Conservation (phyloP, 352 stramenopile species). For the Sclerospora graminicola region DNA sequence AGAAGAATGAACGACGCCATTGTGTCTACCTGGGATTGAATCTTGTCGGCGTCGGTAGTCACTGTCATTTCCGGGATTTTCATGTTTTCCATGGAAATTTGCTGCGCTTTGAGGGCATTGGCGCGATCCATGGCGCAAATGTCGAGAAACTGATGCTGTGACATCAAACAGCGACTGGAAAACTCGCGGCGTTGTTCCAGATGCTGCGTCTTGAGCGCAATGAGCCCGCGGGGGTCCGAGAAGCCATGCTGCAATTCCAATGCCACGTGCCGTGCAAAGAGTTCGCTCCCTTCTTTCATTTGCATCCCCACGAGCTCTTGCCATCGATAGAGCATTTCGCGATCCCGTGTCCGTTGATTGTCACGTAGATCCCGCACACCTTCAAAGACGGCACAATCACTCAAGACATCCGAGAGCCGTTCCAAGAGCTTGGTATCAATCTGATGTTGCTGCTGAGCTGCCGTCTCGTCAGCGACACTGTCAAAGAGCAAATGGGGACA, state of each 20-base stretch:
- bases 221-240: constrained; percentile 34
- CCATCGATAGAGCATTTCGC: constrained; percentile 67
- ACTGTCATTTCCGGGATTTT: constrained; percentile 65
- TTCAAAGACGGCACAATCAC: constrained; percentile 58
- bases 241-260: constrained; percentile 36
- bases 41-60: constrained; percentile 29
- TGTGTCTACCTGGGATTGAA: constrained; percentile 40
- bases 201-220: constrained; percentile 52
- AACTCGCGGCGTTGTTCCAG: constrained; percentile 60
- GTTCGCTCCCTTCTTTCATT: constrained; percentile 71
- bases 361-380: constrained; percentile 46
- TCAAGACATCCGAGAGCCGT: constrained; percentile 42
- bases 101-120: constrained; percentile 50
- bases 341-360: constrained; percentile 51
- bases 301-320: constrained; percentile 72
- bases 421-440: constrained; percentile 49
- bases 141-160: constrained; percentile 70
- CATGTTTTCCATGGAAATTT: constrained; percentile 60
- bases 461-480: constrained; percentile 19
- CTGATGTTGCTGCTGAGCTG: constrained; percentile 21
- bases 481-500: constrained; percentile 69
- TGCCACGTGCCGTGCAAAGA: constrained; percentile 46
- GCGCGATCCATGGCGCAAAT: constrained; percentile 57
- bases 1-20: too few relatives aligned
- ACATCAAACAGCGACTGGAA: constrained; percentile 52